Conservation (phyloP, 2,329 filamentous ascomycete species). For the Keithomyces neogunnii region DNA sequence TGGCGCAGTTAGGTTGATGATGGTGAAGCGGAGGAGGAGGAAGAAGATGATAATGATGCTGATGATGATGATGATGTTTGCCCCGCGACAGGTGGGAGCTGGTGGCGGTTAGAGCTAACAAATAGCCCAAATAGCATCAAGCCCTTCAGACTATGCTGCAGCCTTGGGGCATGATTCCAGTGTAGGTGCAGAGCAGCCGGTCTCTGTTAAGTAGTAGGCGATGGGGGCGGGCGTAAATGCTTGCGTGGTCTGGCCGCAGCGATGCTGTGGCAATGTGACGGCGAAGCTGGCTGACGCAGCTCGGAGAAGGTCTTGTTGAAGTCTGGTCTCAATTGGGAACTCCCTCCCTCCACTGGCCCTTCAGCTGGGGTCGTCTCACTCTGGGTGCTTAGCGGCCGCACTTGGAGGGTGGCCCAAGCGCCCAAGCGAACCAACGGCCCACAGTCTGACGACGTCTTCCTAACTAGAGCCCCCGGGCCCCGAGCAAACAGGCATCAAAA, state of each 20-base stretch:
- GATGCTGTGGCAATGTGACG: slow-evolving; percentile 12
- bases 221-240: not conserved
- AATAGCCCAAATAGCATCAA: not conserved
- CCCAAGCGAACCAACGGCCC: not conserved
- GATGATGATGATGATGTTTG: not conserved
- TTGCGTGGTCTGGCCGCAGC: slow-evolving; percentile 7
- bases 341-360: too few species aligned
- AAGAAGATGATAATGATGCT: not conserved
- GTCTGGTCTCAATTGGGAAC: not conserved
- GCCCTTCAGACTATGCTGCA: not conserved
- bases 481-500: too few species aligned
- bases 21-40: not conserved
- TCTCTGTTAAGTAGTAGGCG: slow-evolving; percentile 3
- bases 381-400: not conserved
- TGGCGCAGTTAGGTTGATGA: too few species aligned
- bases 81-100: not conserved
- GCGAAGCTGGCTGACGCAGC: slow-evolving; percentile 14
- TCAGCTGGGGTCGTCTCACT: not conserved
- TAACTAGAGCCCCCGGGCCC: too few species aligned
- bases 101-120: not conserved
- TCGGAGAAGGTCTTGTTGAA: slow-evolving; percentile 32
- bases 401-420: not conserved
- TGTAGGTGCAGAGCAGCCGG: not conserved
- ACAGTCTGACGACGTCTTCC: too few species aligned
- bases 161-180: not conserved